Percentiles rank a stretch among this genome's conserved stretches.
These are phyloP conservation scores for Leishmania tarentolae DNA, from an alignment of 208 protist species.

Conservation along the genomic window DNA sequence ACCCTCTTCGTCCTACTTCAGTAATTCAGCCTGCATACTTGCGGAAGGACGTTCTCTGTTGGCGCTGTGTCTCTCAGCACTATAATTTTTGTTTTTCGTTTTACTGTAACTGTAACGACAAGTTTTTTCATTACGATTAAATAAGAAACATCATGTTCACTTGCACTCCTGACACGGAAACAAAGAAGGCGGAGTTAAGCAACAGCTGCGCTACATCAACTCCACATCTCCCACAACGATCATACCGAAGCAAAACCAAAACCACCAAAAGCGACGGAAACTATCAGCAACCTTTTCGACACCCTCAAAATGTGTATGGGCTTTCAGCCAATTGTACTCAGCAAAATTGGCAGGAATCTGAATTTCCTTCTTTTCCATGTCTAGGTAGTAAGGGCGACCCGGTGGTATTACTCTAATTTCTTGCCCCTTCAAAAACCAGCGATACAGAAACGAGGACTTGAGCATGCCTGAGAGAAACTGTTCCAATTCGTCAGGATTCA, in stretches of 20 bases:
- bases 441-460: slow-evolving; percentile 76
- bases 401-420: slow-evolving; percentile 73
- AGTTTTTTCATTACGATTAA: slow-evolving; percentile 3
- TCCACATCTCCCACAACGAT: slow-evolving; percentile 85
- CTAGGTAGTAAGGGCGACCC: slow-evolving; percentile 69
- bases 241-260: slow-evolving; percentile 82
- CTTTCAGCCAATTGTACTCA: slow-evolving; percentile 82
- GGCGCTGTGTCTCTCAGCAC: neutral
- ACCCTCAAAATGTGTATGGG: slow-evolving; percentile 63
- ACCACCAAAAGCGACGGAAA: slow-evolving; percentile 81
- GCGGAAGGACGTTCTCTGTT: slow-evolving; percentile 1
- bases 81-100: neutral
- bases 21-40: too few species aligned
- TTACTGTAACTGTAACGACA: slow-evolving; percentile 5
- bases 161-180: neutral
- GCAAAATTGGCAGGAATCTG: slow-evolving; percentile 87
- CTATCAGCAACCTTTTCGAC: slow-evolving; percentile 57
- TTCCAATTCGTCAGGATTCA: slow-evolving; percentile 79
- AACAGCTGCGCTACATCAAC: slow-evolving; percentile 41
- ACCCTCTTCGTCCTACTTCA: neutral
- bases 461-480: slow-evolving; percentile 69
- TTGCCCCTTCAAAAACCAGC: slow-evolving; percentile 83
- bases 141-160: neutral
- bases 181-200: neutral
- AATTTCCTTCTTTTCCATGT: slow-evolving; percentile 78